These are phyloP conservation scores for Zangia roseola DNA, from an alignment of 768 basidiomycete genomes.

Conservation along the genomic window DNA sequence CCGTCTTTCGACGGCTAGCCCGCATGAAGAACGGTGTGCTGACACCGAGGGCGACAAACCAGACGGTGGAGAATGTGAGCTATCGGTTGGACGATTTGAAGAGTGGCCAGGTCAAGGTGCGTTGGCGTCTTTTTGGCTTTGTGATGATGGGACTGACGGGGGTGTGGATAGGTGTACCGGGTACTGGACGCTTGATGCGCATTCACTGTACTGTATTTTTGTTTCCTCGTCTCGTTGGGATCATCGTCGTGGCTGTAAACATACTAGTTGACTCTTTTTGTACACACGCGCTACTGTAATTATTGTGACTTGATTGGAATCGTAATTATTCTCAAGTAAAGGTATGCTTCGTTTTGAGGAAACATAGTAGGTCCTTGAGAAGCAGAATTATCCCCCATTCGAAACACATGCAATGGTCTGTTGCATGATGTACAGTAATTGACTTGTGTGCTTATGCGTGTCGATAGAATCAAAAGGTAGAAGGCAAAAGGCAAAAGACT, in stretches of 20 bases:
- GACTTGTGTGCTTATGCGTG: no score
- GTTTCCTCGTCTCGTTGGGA: not conserved
- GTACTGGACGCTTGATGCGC: constrained; percentile 38
- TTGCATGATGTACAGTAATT: no score
- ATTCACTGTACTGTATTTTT: not conserved
- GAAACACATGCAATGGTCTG: no score
- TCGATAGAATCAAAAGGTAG: no score
- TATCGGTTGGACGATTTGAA: constrained; percentile 90
- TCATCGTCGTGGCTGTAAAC: not conserved
- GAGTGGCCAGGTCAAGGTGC: constrained; percentile 77
- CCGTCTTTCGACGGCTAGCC: constrained; percentile 26
- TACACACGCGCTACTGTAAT: not conserved
- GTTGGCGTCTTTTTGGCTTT: not conserved
- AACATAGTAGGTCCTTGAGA: no score
- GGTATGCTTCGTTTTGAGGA: no score
- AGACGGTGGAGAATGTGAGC: constrained; percentile 75
- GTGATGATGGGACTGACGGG: constrained; percentile 11
- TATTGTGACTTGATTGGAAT: no score
- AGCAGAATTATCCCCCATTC: no score
- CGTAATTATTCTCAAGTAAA: no score
- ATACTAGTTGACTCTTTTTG: not conserved
- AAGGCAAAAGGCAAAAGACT: no score
- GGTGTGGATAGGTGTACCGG: constrained; percentile 35
- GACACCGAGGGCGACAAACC: constrained; percentile 32
- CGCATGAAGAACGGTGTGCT: constrained; percentile 33